Conservation (phyloP, 1,284 basidiomycete species). For the Trametes versicolor region DNA sequence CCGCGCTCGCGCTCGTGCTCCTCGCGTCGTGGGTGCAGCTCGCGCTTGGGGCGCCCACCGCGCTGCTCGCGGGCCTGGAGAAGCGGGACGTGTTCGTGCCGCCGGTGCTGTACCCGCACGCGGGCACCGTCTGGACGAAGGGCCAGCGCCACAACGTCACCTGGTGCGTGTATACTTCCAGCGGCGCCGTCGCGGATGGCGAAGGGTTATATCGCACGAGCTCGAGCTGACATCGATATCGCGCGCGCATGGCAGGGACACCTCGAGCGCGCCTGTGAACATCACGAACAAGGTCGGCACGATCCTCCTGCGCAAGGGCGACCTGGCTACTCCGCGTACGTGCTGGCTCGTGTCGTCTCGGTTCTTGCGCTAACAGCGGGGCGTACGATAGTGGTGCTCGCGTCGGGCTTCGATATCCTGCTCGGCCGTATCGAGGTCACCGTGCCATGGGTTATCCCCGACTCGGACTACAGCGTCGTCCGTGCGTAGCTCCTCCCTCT, state of each 20-base stretch:
- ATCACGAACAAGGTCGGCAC: slow-evolving; percentile 40
- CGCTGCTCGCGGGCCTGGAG: slow-evolving; percentile 8
- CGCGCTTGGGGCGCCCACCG: slow-evolving; percentile 22
- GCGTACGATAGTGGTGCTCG: slow-evolving; percentile 26
- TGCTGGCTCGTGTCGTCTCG: neutral
- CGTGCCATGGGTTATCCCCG: slow-evolving; percentile 40
- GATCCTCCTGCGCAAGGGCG: slow-evolving; percentile 35
- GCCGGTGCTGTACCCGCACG: slow-evolving; percentile 36
- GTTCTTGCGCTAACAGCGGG: neutral
- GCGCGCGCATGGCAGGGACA: slow-evolving; percentile 30
- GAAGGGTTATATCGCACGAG: neutral
- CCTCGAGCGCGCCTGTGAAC: slow-evolving; percentile 34
- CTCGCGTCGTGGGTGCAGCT: slow-evolving; percentile 24
- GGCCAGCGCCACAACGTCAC: slow-evolving; percentile 41
- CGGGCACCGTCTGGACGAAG: slow-evolving; percentile 39
- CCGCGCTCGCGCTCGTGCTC: slow-evolving; percentile 22
- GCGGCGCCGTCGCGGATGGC: neutral
- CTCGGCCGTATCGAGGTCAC: slow-evolving; percentile 38
- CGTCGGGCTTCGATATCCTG: slow-evolving; percentile 37
- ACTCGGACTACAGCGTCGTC: slow-evolving; percentile 40
- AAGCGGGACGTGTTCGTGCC: slow-evolving; percentile 38
- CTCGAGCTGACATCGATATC: neutral
- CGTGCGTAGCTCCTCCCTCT: slow-evolving; percentile 22
- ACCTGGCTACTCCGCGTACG: slow-evolving; percentile 23
- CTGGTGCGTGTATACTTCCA: slow-evolving; percentile 31